Evolutionary conservation across 257 asterid species (phyloP), one percentile per base, ranked within the genome.

Genomic region (Petunia secreta): DNA sequence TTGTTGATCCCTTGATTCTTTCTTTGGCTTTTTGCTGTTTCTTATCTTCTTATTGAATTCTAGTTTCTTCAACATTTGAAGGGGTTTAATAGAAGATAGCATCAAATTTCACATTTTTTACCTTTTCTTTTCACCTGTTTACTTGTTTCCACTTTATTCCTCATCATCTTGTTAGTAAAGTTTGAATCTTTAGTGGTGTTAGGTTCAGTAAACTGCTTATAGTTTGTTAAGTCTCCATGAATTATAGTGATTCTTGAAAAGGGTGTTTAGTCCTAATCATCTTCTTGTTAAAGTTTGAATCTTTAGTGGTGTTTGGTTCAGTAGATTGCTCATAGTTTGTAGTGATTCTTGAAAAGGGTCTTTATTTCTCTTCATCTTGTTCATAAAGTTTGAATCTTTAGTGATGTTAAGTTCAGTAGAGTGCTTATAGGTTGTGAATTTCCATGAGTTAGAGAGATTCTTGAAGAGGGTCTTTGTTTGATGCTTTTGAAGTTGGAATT

Each of bases 41-140:
- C 83, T 83, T 71, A 78, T 81, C 79, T 78, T 81, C 77, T 78
- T 83, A 79, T 44, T 48, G 85, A 80, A 76, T 82, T 69, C 86
- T 75, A 81, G 89, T 82, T 87, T 57, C 78, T 63, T 81, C 84
- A 76, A 80, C 65, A 81, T 79, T 80, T 82, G 82, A 67, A 80
- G 87, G 83, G 91, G 94, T 25, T 25, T 25, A 25, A 25, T 25
- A 87, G 88, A 89, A 92, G 91, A 50, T 82, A 85, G 75, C 82
- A 87, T 80, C 79, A 78, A 63, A 60, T 81, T 77, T 75, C 68
- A 68, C 59, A 85, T 82, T 69, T 52, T 78, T 82, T 66, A 34
- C 16, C 54, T 77, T 58, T 75, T 38, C 66, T 68, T 71, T 36
- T 34, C 55, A 55, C 37, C 7, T 2, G 43, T 66, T 66, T 7